Base-by-base conservation (phyloP, 2,329 filamentous ascomycete genomes). In the Camptophora hylomeconis region DNA sequence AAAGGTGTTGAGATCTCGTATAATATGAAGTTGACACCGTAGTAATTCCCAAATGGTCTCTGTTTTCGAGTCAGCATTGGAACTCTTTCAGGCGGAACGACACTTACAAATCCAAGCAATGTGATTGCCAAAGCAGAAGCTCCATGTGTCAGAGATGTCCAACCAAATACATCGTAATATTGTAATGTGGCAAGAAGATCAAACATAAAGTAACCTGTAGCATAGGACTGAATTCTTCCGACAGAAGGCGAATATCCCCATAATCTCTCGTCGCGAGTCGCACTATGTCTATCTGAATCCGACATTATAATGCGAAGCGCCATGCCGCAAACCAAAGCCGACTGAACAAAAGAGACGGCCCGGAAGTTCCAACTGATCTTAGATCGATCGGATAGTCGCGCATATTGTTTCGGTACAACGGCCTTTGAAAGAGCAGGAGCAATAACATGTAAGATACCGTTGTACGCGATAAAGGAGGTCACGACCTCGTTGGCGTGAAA, bases 1-100 rank as follows among this genome's bases (percentile, higher is more conserved):
- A 89, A 86, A 5, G 81, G 80, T 4, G 77, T 80, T 15, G 80
- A 86, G 20, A 92, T 69, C 54, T 92, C 82, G 69, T 84, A 92
- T 34, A 89, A 74, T 46, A 92, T 81, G 54, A 92, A 92, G 35
- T 72, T 72, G 32, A 69, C 68, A 32, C 70, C 78, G 54, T 89
- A 92, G 60, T 75, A 86, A 60, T 87, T 86, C 40, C 86, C 66
- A 47, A 87, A 86, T 2, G 82, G 82, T 36, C 80, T 68, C 81
- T 89, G 48, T 29, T 20, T 17, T 24, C 15, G 13, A 26, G 16
- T 32, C 11, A 21, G 15, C 11, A 5, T 29, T 20, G n/a, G 4
- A 19, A 13, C n/a, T 17, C 13, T 31, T 19, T 13, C 14, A 23
- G 5, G 16, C 37, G 20, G 29, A 28, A 21, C 30, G 14, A 14